Percentiles rank a stretch among this genome's conserved stretches.
These are phyloP conservation scores for Pachyrhizus erosus DNA, from an alignment of 306 rosid species.

Conservation along the genomic window DNA sequence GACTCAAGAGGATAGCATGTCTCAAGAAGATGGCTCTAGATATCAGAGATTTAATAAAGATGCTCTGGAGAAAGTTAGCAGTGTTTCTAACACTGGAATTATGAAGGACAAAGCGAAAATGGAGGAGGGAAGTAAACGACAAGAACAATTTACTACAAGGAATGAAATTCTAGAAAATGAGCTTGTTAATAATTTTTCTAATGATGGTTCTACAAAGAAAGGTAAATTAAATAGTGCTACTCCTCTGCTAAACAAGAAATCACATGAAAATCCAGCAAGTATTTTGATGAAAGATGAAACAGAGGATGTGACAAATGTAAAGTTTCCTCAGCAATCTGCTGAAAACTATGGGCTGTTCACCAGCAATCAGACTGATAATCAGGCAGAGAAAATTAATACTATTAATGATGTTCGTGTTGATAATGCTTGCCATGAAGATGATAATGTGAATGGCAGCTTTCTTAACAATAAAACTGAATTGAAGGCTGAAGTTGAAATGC, in stretches of 20 bases:
- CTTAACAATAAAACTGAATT: conserved; percentile 47
- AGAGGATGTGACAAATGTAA: conserved; percentile 49
- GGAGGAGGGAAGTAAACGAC: conserved; percentile 41
- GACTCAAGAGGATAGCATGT: conserved; percentile 42
- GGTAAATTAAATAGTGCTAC: conserved; percentile 44
- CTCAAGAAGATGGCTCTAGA: conserved; percentile 39
- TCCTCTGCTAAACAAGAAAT: conserved; percentile 38
- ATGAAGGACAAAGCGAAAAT: conserved; percentile 42
- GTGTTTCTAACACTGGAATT: conserved; percentile 32
- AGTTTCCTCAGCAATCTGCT: conserved; percentile 49
- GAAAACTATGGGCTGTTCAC: conserved; percentile 41
- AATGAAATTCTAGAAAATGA: conserved; percentile 50
- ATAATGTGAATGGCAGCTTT: conserved; percentile 39
- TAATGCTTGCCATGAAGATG: conserved; percentile 34
- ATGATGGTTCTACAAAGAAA: conserved; percentile 46
- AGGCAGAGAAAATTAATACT: conserved; percentile 48
- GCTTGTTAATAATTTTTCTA: conserved; percentile 42
- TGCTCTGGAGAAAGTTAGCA: conserved; percentile 32
- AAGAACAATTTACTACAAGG: conserved; percentile 30
- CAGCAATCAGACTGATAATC: conserved; percentile 43
- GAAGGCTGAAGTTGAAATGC: conserved; percentile 70
- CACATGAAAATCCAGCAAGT: conserved; percentile 41
- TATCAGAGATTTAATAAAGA: conserved; percentile 33
- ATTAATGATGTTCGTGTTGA: conserved; percentile 38
- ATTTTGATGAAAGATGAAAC: conserved; percentile 49